Evolutionary conservation across 108 stramenopile genomes (phyloP).

Genomic region (Nannochloropsis gaditana): DNA sequence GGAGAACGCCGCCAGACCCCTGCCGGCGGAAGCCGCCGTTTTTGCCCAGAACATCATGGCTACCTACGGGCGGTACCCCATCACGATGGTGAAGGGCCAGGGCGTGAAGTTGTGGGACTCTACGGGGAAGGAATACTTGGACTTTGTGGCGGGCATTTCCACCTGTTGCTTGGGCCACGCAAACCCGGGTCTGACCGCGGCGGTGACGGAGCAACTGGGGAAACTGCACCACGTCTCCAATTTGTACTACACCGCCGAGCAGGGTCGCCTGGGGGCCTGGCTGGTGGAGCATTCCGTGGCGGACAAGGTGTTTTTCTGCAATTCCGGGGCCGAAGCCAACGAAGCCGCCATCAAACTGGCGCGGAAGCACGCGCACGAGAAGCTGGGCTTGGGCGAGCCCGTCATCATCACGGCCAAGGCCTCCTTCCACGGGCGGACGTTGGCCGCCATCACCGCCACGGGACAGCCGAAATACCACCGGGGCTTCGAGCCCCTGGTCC

Average conservation of each 20-base stretch:
- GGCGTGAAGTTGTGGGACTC: constrained; percentile 71
- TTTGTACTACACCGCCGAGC: constrained; percentile 80
- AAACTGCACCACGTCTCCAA: constrained; percentile 82
- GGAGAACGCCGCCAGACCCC: not conserved
- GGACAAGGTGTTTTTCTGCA: constrained; percentile 97
- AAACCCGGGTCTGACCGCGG: constrained; percentile 66
- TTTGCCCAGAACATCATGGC: constrained; percentile 41
- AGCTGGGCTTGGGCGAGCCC: constrained; percentile 59
- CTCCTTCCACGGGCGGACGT: constrained; percentile 90
- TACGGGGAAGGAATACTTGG: constrained; percentile 77
- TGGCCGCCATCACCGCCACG: constrained; percentile 90
- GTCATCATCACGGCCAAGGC: constrained; percentile 83
- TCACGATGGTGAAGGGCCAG: constrained; percentile 60
- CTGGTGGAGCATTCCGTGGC: constrained; percentile 75
- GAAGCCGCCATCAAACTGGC: constrained; percentile 94
- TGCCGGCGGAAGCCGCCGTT: not conserved
- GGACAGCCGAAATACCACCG: constrained; percentile 91
- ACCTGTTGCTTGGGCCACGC: constrained; percentile 88
- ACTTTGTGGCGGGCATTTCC: constrained; percentile 91
- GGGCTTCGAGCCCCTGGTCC: constrained; percentile 49
- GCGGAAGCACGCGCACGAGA: constrained; percentile 66
- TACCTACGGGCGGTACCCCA: constrained; percentile 52
- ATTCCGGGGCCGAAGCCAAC: constrained; percentile 92
- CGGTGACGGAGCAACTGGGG: constrained; percentile 76
- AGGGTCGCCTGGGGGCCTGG: constrained; percentile 84